These are phyloP conservation scores for Phytophthora cactorum DNA, from an alignment of 352 stramenopile species.

Conservation along the genomic window DNA sequence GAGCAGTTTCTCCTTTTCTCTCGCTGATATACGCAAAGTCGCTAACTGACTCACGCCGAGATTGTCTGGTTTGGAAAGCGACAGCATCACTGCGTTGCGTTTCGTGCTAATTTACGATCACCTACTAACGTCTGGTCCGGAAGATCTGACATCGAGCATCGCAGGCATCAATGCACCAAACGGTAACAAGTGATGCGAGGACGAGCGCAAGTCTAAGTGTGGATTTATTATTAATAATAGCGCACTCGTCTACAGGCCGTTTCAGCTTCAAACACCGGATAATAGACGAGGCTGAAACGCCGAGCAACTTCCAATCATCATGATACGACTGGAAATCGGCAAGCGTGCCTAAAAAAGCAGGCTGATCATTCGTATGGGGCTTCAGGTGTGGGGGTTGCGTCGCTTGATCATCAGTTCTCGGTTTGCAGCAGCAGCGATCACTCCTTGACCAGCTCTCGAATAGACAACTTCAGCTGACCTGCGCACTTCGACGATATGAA, in stretches of 20 bases:
- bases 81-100: neutral
- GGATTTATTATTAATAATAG: too few species aligned
- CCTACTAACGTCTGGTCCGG: neutral
- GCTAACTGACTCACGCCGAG: too few species aligned
- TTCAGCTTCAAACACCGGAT: slow-evolving; percentile 14
- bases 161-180: too few species aligned
- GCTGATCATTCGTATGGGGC: too few species aligned
- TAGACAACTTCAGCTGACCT: neutral
- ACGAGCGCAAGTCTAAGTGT: too few species aligned
- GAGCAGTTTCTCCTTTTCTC: neutral
- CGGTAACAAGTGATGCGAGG: neutral
- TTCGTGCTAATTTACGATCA: slow-evolving; percentile 8
- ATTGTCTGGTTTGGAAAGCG: too few species aligned
- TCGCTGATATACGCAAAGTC: too few species aligned
- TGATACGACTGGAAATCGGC: slow-evolving; percentile 10
- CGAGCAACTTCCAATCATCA: slow-evolving; percentile 20
- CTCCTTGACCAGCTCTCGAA: slow-evolving; percentile 14
- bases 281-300: slow-evolving; percentile 24
- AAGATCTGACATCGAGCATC: too few species aligned
- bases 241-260: neutral
- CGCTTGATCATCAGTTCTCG: too few species aligned
- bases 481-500: slow-evolving; percentile 19
- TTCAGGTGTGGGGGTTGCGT: too few species aligned
- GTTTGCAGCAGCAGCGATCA: neutral
- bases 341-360: too few species aligned